phyloP scores from a whole-genome alignment of 495 filamentous ascomycete species.

The Penicillium diatomitis region DNA sequence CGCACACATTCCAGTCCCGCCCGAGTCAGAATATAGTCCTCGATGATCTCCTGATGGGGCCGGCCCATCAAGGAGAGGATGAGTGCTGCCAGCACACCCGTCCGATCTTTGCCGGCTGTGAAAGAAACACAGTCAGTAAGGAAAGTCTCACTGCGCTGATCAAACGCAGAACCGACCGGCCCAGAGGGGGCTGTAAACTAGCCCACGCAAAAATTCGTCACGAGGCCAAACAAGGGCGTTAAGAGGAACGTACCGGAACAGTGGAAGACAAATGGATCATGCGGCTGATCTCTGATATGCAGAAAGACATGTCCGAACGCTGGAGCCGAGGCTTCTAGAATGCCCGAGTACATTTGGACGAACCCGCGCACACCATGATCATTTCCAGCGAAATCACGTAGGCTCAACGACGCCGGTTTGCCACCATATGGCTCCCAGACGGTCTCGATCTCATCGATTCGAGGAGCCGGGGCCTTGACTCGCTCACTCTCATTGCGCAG shows the following conservation, averaged over 20 bases:
- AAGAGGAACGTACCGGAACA: constrained; percentile 46
- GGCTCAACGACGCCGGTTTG: constrained; percentile 21
- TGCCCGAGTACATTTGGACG: constrained; percentile 43
- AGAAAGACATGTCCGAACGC: constrained; percentile 26
- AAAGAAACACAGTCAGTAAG: not conserved
- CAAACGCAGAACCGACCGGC: too few species aligned
- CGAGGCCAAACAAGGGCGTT: not conserved
- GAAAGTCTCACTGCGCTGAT: not conserved
- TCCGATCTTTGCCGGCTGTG: constrained; percentile 55
- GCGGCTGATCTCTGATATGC: constrained; percentile 30
- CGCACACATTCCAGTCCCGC: constrained; percentile 20
- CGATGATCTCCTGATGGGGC: constrained; percentile 31
- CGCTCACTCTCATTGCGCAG: constrained; percentile 51
- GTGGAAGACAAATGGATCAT: constrained; percentile 42
- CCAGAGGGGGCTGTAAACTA: too few species aligned
- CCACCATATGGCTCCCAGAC: constrained; percentile 35
- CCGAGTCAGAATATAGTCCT: constrained; percentile 40
- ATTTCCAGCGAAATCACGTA: constrained; percentile 47
- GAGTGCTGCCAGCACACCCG: constrained; percentile 49
- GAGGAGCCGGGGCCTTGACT: constrained; percentile 25
- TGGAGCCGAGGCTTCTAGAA: constrained; percentile 28
- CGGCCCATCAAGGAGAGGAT: constrained; percentile 46
- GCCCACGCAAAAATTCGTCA: too few species aligned
- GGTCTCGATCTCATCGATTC: constrained; percentile 33
- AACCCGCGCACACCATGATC: constrained; percentile 48